Conservation (phyloP, 2,329 filamentous ascomycete species). For the Clarireedia sp. region DNA sequence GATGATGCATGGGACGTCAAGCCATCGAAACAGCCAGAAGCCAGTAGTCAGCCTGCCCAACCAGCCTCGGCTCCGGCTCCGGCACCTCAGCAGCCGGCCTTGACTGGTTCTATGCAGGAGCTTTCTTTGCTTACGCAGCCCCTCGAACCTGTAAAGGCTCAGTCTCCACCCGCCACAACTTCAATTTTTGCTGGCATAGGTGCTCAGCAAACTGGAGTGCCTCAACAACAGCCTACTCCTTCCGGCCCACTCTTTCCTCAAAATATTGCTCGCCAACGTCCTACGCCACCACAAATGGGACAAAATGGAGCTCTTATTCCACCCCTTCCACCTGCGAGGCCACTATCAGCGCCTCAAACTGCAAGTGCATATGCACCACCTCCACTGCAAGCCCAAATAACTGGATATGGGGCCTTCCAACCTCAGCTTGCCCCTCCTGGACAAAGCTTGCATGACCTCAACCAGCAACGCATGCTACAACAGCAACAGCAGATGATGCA, state of each 20-base stretch:
- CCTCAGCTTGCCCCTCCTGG: slow-evolving; percentile 61
- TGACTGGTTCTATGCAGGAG: slow-evolving; percentile 65
- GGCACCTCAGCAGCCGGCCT: slow-evolving; percentile 37
- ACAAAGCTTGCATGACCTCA: slow-evolving; percentile 67
- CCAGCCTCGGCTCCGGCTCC: slow-evolving; percentile 30
- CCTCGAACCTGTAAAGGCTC: slow-evolving; percentile 44
- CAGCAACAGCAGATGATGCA: slow-evolving; percentile 60
- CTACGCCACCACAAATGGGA: slow-evolving; percentile 58
- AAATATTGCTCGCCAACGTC: slow-evolving; percentile 56
- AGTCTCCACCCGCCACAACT: slow-evolving; percentile 44
- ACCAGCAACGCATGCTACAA: slow-evolving; percentile 40
- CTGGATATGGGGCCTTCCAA: slow-evolving; percentile 49
- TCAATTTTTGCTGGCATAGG: slow-evolving; percentile 47
- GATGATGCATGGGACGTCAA: slow-evolving; percentile 98
- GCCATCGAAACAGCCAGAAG: slow-evolving; percentile 53
- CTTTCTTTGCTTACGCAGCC: slow-evolving; percentile 56
- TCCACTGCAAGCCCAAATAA: slow-evolving; percentile 76
- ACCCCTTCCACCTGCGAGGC: slow-evolving; percentile 68
- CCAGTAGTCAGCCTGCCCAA: slow-evolving; percentile 30
- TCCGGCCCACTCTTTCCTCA: slow-evolving; percentile 23
- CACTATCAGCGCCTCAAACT: slow-evolving; percentile 81
- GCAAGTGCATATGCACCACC: slow-evolving; percentile 66
- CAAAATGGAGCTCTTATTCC: slow-evolving; percentile 54
- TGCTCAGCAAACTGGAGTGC: slow-evolving; percentile 40
- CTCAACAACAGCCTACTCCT: slow-evolving; percentile 20